Conservation (phyloP, 2,329 filamentous ascomycete genomes). For the Dactylellina sp. region DNA sequence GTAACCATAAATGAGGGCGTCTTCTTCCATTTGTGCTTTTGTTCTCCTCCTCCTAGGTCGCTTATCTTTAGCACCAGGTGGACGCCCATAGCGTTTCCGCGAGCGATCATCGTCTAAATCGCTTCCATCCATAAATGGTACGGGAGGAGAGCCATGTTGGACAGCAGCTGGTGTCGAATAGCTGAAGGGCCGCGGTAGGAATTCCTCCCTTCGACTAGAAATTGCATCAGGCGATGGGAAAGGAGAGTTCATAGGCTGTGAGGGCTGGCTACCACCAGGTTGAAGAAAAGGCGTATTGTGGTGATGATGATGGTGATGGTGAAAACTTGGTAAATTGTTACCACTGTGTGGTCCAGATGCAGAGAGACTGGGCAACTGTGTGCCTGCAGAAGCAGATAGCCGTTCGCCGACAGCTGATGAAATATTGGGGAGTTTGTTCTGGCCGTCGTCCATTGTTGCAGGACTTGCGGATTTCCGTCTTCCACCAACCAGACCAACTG, state of each 20-base stretch:
- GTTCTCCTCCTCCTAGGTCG: conserved; percentile 50
- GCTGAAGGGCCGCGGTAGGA: conserved; percentile 48
- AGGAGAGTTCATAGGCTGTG: conserved; percentile 43
- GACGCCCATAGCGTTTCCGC: conserved; percentile 51
- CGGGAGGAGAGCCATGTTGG: conserved; percentile 25
- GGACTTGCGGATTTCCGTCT: conserved; percentile 36
- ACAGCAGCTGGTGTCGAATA: conserved; percentile 26
- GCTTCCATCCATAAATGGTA: conserved; percentile 38
- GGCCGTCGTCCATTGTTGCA: conserved; percentile 38
- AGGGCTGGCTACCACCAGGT: conserved; percentile 17
- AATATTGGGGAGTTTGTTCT: conserved; percentile 36
- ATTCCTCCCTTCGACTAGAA: conserved; percentile 49
- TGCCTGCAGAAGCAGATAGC: conserved; percentile 21
- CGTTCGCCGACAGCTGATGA: conserved; percentile 46
- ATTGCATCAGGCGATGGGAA: conserved; percentile 52
- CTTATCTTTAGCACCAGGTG: conserved; percentile 55
- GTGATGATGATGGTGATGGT: conserved; percentile 49
- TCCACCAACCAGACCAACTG: conserved; percentile 32
- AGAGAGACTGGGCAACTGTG: conserved; percentile 35
- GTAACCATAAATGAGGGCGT: conserved; percentile 54
- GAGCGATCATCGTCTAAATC: conserved; percentile 49
- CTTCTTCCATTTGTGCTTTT: conserved; percentile 56
- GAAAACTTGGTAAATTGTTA: conserved; percentile 44
- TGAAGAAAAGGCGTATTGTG: conserved; percentile 36
- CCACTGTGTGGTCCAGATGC: conserved; percentile 20